phyloP scores from a whole-genome alignment of 2,329 filamentous ascomycete genomes.

The Metarhizium rileyi region DNA sequence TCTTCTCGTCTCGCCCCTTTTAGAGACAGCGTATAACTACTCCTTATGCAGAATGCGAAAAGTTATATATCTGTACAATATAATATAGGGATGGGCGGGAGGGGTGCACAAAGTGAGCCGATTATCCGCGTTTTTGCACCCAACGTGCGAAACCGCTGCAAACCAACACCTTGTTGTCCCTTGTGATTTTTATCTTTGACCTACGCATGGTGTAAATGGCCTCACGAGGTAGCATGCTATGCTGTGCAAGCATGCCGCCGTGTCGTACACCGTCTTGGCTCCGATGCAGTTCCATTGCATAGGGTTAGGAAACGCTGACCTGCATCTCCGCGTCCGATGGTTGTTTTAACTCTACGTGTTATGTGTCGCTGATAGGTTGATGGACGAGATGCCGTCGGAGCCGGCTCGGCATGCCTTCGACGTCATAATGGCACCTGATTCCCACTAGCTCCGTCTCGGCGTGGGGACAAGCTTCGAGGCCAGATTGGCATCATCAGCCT shows the following conservation, averaged over 20 bases:
- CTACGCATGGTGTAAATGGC: background rate
- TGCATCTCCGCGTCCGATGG: background rate
- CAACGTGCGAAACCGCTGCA: background rate
- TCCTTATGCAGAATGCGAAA: too few species aligned
- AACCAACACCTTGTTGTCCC: background rate
- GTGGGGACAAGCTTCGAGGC: background rate
- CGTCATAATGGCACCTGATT: constrained; percentile 9
- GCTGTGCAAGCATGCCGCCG: background rate
- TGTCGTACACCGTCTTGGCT: background rate
- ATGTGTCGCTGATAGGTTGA: background rate
- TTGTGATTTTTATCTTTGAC: background rate
- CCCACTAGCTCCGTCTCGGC: constrained; percentile 1
- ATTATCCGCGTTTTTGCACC: constrained; percentile 1
- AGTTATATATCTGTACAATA: too few species aligned
- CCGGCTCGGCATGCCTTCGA: constrained; percentile 13
- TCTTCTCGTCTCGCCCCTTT: too few species aligned
- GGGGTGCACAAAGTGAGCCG: constrained; percentile 1
- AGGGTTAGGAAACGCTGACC: background rate
- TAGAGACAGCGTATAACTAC: too few species aligned
- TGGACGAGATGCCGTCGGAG: constrained; percentile 10
- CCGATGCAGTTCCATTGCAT: background rate
- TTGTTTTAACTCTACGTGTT: background rate
- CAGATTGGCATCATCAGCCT: background rate
- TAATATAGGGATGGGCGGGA: background rate
- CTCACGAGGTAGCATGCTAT: background rate